Base-by-base conservation (phyloP, 768 basidiomycete species). In the Tricholoma matsutake region DNA sequence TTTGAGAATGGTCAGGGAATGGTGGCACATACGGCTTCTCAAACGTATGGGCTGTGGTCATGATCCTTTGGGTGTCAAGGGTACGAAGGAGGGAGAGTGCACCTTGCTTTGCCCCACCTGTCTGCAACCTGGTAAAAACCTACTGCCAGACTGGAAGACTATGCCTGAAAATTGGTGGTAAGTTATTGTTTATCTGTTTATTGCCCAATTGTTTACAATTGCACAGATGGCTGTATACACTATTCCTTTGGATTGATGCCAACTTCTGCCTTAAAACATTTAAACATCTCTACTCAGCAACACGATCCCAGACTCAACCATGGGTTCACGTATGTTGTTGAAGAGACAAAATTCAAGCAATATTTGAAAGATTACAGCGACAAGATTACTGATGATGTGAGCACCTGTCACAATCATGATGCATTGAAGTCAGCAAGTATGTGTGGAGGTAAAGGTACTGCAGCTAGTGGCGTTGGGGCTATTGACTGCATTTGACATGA, bases 61-160 rank as follows among this genome's bases (percentile, higher is more conserved):
- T 54, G 67, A 64, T 14, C 37, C 61, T 2, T 25, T 3, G 3
- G 70, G 71, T 13, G 54, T 67, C 5, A 32, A 18, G 2, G 58
- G 22, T 4, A 71, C 68, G 3, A 31, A 61, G 41, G 25, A 22
- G 1, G 68, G 70, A 0, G 65, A 70, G 41, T 63, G 65, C 16
- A 71, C 70, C 1, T 56, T 74, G 4, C n/a, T 64, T 28, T 74
- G 73, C 51, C 69, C 68, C 7, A 67, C 67, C n/a, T n/a, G n/a
- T n/a, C n/a, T n/a, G n/a, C n/a, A n/a, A n/a, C n/a, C n/a, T n/a
- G n/a, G n/a, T n/a, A 68, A 62, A 22, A 73, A 74, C 56, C 34
- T 73, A 9, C 69, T 64, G 3, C 28, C 22, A 6, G 63, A 63
- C 10, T 72, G 69, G 73, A 35, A 59, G 14, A 13, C 43, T 16